These are phyloP conservation scores for Rhodotorula sp. DNA, from an alignment of 1,284 basidiomycete genomes.

Conservation along the genomic window DNA sequence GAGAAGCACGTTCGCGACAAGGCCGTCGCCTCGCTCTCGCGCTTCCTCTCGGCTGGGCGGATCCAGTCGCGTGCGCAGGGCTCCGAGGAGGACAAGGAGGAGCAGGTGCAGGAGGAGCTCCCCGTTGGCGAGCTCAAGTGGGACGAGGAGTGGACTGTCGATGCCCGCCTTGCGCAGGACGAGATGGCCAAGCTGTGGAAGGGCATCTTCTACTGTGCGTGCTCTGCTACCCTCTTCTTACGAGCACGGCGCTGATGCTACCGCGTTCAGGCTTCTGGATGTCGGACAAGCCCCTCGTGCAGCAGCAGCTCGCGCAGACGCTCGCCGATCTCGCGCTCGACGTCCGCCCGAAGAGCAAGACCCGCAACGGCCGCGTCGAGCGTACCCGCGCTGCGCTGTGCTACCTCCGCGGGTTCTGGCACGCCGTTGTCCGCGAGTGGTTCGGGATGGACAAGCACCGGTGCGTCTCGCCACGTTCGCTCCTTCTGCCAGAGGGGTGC, in stretches of 20 bases:
- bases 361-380: conserved; percentile 35
- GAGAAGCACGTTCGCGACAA: conserved; percentile 43
- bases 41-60: conserved; percentile 42
- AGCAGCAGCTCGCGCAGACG: conserved; percentile 85
- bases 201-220: conserved; percentile 91
- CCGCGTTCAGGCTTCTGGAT: conserved; percentile 85
- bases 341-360: conserved; percentile 55
- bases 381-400: conserved; percentile 60
- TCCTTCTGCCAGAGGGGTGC: not conserved
- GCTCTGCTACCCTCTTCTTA: not conserved
- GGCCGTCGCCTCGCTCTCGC: conserved; percentile 37
- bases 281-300: conserved; percentile 96
- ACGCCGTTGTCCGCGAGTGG: conserved; percentile 86
- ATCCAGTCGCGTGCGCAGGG: not conserved
- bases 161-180: conserved; percentile 57
- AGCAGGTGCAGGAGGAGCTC: conserved; percentile 35
- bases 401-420: conserved; percentile 90
- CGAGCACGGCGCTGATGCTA: not conserved
- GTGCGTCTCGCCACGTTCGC: conserved; percentile 54
- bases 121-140: conserved; percentile 36
- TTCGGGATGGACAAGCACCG: conserved; percentile 83
- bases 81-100: conserved; percentile 48
- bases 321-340: conserved; percentile 76
- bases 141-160: conserved; percentile 39
- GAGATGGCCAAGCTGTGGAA: conserved; percentile 97